Evolutionary conservation across 1,284 basidiomycete species (phyloP), one percentile per base, ranked within the genome.

Genomic region (Kwoniella shivajii): DNA sequence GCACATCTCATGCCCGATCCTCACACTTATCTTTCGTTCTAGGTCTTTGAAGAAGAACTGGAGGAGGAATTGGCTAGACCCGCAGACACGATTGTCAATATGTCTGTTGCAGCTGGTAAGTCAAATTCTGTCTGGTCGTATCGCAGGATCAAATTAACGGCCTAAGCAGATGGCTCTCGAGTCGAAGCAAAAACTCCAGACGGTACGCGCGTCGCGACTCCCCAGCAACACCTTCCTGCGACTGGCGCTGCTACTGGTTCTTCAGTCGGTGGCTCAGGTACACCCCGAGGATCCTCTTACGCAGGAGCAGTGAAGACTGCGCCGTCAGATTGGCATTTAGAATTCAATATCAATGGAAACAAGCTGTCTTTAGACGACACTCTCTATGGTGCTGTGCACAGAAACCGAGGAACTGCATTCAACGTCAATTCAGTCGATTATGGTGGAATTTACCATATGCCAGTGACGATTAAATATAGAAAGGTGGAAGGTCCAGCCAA

Each of bases 171-270:
- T 78, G 92, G 91, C 6, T 87, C 88, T 4, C 91, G 89, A 71
- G 85, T 98, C 7, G 92, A 93, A 70, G 94, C 92, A 9, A 91
- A 96, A 75, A 98, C 95, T 0, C 93, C 95, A 0, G 91, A 97
- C 60, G 95, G 95, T 1, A 97, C 94, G 0, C 85, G 92, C 20
- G 86, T 99, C 31, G 86, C 89, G 1, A 98, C 95, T 6, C 95
- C 95, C 0, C 82, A 66, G 81, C 84, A 52, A 73, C 66, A 42
- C 50, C 56, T 44, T 24, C 43, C 51, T 6, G 30, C 51, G 20
- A 30, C 60, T 33, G 44, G 52, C 10, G 48, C 51, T 26, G 49
- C 66, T 53, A 37, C 65, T 3, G 74, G 61, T 1, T 51, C 69
- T 3, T 50, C 72, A 3, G 54, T 61, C 1, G 63, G 66, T 18